Conservation (phyloP, 768 basidiomycete genomes). For the Gymnopilus junonius region DNA sequence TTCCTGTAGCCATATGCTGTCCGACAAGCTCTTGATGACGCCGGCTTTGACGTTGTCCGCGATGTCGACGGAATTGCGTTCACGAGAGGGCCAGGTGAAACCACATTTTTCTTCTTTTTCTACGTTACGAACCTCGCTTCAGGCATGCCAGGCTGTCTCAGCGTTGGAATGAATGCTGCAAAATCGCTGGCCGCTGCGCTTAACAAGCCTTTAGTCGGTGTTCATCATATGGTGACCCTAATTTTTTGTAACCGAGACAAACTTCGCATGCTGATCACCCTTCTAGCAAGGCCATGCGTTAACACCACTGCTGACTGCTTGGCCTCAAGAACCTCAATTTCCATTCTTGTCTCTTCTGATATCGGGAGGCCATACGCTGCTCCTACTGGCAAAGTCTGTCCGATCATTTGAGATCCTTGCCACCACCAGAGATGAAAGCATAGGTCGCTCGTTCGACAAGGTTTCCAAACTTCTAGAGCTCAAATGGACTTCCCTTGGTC, state of each 20-base stretch:
- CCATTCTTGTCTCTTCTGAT: slow-evolving; percentile 90
- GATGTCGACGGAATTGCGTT: slow-evolving; percentile 90
- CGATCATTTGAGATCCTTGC: slow-evolving; percentile 71
- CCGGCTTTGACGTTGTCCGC: slow-evolving; percentile 52
- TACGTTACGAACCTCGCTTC: not conserved
- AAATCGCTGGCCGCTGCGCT: slow-evolving; percentile 81
- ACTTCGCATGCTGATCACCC: slow-evolving; percentile 1
- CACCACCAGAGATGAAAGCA: slow-evolving; percentile 72
- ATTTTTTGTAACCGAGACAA: not conserved
- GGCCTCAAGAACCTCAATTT: slow-evolving; percentile 55
- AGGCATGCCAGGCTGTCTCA: slow-evolving; percentile 84
- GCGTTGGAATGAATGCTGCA: slow-evolving; percentile 81
- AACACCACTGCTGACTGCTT: slow-evolving; percentile 73
- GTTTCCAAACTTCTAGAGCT: slow-evolving; percentile 73
- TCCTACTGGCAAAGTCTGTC: slow-evolving; percentile 71
- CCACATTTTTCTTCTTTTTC: slow-evolving; percentile 5
- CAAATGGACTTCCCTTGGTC: slow-evolving; percentile 63
- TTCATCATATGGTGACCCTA: slow-evolving; percentile 88
- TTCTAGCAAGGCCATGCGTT: slow-evolving; percentile 91
- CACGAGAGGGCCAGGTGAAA: slow-evolving; percentile 81
- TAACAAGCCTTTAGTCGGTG: slow-evolving; percentile 82
- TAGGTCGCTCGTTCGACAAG: slow-evolving; percentile 87
- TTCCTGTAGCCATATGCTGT: slow-evolving; percentile 72
- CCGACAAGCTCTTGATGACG: slow-evolving; percentile 65
- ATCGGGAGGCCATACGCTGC: slow-evolving; percentile 93